Base-by-base conservation (phyloP, 1,284 basidiomycete species). In the Phylloboletellus chloephorus region DNA sequence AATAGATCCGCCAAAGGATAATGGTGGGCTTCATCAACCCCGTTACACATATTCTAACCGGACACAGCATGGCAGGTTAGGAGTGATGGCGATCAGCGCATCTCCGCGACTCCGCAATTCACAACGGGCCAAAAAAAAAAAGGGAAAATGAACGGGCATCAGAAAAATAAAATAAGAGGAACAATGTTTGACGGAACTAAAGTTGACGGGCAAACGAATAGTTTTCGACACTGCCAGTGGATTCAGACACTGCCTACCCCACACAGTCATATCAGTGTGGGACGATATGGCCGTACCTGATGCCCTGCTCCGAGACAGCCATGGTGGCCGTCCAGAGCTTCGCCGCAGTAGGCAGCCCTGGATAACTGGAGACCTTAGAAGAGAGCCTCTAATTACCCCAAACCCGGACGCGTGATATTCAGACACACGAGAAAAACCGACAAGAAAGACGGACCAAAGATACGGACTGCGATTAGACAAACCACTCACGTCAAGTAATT, bases 401-500 rank as follows among this genome's bases (percentile, higher is more conserved):
- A 26, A 30, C 31, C 33, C 17, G 20, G 45, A 37, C 33, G 28
- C 52, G 51, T n/a, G 41, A 34, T 39, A 46, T 32, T 19, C 41
- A 26, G 17, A 20, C 16, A 17, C 35, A 13, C 40, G 7, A 32
- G 23, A 37, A 21, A 19, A 26, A 16, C n/a, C 30, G 31, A 15
- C 10, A 21, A 37, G 7, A 12, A 38, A 24, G 15, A 25, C 29
- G 28, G 38, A 37, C 21, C 31, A 37, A 23, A 21, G 19, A 31
- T 13, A 16, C 15, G 25, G 24, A 21, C 15, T 4, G 6, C 8
- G 8, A 39, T 46, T 21, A 8, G 32, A 37, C 28, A 19, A 36
- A 21, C 38, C 31, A 64, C 70, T 57, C 53, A 71, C 69, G 52
- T 71, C 70, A 46, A 69, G 54, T 5, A 65, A 10, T n/a, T 65